Percentiles rank a stretch among this genome's conserved stretches.
These are phyloP conservation scores for Scutellaria galericulata DNA, from an alignment of 257 asterid genomes.

Conservation along the genomic window DNA sequence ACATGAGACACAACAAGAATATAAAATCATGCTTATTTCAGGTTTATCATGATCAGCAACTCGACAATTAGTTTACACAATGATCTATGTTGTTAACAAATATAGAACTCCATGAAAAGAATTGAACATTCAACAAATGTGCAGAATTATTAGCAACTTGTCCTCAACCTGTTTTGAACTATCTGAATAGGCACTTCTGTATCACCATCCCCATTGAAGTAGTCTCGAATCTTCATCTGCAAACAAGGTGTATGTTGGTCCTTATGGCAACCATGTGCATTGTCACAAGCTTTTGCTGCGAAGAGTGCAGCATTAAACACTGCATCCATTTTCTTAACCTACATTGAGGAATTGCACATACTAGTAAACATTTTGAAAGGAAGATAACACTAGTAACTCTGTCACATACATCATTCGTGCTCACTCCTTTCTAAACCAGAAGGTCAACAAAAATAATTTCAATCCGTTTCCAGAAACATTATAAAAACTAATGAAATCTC, in stretches of 20 bases:
- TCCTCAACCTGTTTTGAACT: constrained; percentile 66
- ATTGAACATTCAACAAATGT: constrained; percentile 9
- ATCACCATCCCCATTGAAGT: constrained; percentile 60
- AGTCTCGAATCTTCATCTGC: constrained; percentile 69
- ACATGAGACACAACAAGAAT: neutral
- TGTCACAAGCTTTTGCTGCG: constrained; percentile 71
- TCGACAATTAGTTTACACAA: neutral
- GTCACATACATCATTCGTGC: too few relatives aligned
- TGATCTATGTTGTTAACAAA: constrained; percentile 2
- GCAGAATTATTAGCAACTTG: neutral
- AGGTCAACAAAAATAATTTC: neutral
- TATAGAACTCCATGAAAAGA: constrained; percentile 19
- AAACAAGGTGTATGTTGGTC: constrained; percentile 76
- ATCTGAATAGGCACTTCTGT: constrained; percentile 49
- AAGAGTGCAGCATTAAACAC: constrained; percentile 66
- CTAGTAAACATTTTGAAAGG: neutral
- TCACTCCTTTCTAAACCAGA: neutral
- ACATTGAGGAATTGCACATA: constrained; percentile 26
- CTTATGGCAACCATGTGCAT: constrained; percentile 59
- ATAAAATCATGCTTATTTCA: neutral
- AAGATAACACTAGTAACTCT: neutral
- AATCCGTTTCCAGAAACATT: neutral
- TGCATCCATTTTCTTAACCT: constrained; percentile 79
- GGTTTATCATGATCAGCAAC: constrained; percentile 21
- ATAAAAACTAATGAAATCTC: constrained; percentile 6